A percentile compares a stretch with the other conserved stretches of the same genome.
Conservation (phyloP, 1,139 yeast genomes). For the Hansenula lynferdii region DNA sequence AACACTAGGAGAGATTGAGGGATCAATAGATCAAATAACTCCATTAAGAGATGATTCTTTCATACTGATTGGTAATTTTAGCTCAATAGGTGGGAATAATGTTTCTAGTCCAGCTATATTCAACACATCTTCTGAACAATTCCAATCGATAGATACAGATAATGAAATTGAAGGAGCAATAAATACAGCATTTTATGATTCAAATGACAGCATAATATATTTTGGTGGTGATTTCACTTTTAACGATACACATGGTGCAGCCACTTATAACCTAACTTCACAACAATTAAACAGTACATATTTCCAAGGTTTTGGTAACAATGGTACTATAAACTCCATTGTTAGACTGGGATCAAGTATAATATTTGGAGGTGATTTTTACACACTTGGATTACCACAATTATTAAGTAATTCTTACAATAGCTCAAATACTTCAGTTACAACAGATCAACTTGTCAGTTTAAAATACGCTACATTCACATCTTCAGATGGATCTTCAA, state of each 20-base stretch:
- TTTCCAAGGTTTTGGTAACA: constrained; percentile 72
- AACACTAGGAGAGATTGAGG: constrained; percentile 15
- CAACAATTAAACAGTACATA: constrained; percentile 45
- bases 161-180: constrained; percentile 45
- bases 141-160: constrained; percentile 35
- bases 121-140: constrained; percentile 41
- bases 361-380: constrained; percentile 76
- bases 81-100: constrained; percentile 33
- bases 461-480: constrained; percentile 57
- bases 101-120: constrained; percentile 50
- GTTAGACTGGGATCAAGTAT: constrained; percentile 44
- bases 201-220: constrained; percentile 49
- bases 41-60: constrained; percentile 28
- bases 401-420: constrained; percentile 27
- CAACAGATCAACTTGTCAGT: constrained; percentile 65
- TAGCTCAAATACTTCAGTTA: constrained; percentile 29
- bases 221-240: constrained; percentile 76
- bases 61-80: constrained; percentile 43
- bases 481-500: constrained; percentile 37
- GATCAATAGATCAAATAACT: constrained; percentile 23
- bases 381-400: constrained; percentile 42
- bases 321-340: constrained; percentile 63
- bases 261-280: constrained; percentile 54
- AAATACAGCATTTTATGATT: constrained; percentile 43
- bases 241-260: constrained; percentile 55